Base-by-base conservation (phyloP, 164 flowering plant species). In the Houttuynia cordata region DNA sequence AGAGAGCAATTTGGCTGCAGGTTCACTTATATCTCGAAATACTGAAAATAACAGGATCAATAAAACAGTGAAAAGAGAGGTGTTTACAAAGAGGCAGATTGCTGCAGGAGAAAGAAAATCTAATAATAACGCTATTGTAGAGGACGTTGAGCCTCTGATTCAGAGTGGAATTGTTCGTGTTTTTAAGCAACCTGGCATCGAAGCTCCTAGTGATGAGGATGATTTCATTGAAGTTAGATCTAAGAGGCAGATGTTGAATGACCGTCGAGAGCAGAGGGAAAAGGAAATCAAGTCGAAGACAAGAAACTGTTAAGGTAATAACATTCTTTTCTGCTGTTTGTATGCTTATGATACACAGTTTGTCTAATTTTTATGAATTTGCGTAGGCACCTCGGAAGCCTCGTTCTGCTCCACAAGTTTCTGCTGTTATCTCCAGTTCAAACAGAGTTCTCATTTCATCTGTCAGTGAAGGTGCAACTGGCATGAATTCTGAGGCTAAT, bases 201-300 rank as follows among this genome's bases (percentile, higher is more conserved):
- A 92, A 78, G 81, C 83, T 1, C 86, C 92, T 22, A 93, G 99
- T 68, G 97, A 93, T 69, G 99, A 85, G 66, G 99, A 93, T 85
- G 99, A 93, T 73, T 93, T 93, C 73, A 93, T 93, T 73, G 91
- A 93, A 70, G 99, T 93, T 30, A 84, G 96, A 70, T 93, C 99
- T 51, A 93, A 90, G 79, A 86, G 92, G 67, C 97, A 93, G 77
- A 87, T 93, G 98, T 67, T 88, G 64, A 90, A 83, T 74, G 96
- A 87, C 71, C 83, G 96, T 0, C 88, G 98, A n/a, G 96, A 93
- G 66, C 97, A 87, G 70, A 84, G 90, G 70, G 97, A 87, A 60
- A 93, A 80, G 70, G 94, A 93, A 73, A 81, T 71, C 65, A 92
- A 82, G 81, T 90, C 91, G 2, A 89, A 83, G 63, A 79, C 84